Conservation (phyloP, 345 rosid species). For the Gynandropsis gynandra region DNA sequence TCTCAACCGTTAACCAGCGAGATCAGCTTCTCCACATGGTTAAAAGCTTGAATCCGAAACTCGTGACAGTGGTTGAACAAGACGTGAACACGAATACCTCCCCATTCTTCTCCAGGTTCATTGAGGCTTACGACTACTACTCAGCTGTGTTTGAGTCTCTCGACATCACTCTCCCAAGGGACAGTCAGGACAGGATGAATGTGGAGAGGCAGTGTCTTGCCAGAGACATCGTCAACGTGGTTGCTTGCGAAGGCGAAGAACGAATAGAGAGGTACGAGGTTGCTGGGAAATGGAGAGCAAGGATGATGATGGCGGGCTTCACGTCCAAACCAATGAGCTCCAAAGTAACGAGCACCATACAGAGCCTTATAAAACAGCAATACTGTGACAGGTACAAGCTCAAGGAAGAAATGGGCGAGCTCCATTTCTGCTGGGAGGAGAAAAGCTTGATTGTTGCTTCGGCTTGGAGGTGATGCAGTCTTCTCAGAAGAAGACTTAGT, state of each 20-base stretch:
- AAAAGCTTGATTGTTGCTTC: conserved; percentile 85
- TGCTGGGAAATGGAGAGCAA: conserved; percentile 93
- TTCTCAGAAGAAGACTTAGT: neutral
- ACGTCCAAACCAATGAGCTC: conserved; percentile 52
- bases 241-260: conserved; percentile 96
- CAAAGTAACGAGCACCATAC: conserved; percentile 40
- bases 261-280: conserved; percentile 85
- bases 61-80: conserved; percentile 90
- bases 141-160: conserved; percentile 85
- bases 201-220: conserved; percentile 95
- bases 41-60: conserved; percentile 80
- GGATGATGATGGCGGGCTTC: conserved; percentile 95
- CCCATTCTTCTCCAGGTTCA: conserved; percentile 73
- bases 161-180: conserved; percentile 83
- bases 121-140: conserved; percentile 83
- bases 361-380: conserved; percentile 41
- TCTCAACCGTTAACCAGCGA: conserved; percentile 75
- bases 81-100: conserved; percentile 89
- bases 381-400: conserved; percentile 58
- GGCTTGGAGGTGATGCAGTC: conserved; percentile 54
- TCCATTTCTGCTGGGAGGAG: conserved; percentile 87
- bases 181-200: conserved; percentile 92
- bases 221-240: conserved; percentile 81
- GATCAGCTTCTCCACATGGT: conserved; percentile 92
- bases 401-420: conserved; percentile 56